These are phyloP conservation scores for Medicago arabica DNA, from an alignment of 306 rosid genomes.

Conservation along the genomic window DNA sequence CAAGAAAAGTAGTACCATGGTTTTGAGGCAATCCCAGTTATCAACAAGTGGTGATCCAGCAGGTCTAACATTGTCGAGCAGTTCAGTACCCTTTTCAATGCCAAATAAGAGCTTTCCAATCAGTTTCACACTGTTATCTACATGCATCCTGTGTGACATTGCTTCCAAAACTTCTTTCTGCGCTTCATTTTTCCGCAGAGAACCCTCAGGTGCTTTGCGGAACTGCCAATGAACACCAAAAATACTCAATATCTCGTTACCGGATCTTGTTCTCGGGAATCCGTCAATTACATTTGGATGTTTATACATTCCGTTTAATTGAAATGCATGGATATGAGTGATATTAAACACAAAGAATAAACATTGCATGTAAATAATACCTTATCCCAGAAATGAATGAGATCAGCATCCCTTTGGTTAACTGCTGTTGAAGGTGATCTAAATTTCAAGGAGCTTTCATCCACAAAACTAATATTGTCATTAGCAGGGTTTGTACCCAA, in stretches of 20 bases:
- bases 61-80: conserved; percentile 62
- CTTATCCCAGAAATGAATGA: conserved; percentile 96
- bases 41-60: conserved; percentile 81
- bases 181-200: conserved; percentile 71
- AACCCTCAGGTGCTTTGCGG: conserved; percentile 86
- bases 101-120: conserved; percentile 85
- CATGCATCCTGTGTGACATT: conserved; percentile 86
- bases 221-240: conserved; percentile 55
- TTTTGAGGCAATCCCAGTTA: conserved; percentile 86
- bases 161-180: conserved; percentile 85
- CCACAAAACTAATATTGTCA: conserved; percentile 74
- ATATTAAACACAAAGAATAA: background rate
- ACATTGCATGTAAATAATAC: conserved; percentile 44
- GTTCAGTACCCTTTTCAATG: conserved; percentile 71
- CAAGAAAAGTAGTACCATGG: conserved; percentile 56
- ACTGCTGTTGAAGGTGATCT: conserved; percentile 62
- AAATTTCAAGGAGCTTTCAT: conserved; percentile 69
- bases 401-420: conserved; percentile 97
- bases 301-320: background rate
- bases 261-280: background rate
- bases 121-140: conserved; percentile 77
- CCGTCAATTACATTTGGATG: background rate
- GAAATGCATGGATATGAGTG: background rate
- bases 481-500: conserved; percentile 94
- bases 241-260: conserved; percentile 8